Evolutionary conservation across 169 alveolate genomes (phyloP).

Genomic region (Theileria parva): DNA sequence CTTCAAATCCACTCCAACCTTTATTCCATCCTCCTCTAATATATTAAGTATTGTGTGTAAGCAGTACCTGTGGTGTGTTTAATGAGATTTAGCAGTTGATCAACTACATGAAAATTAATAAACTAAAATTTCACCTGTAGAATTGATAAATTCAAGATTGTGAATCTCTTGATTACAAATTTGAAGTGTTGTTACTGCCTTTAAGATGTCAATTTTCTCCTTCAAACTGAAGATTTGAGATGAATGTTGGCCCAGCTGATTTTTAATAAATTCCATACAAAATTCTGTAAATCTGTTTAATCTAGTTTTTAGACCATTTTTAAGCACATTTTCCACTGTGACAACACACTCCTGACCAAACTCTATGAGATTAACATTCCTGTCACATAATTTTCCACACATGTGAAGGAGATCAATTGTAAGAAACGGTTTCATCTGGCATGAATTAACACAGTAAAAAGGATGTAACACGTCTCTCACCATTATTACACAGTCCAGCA

Average conservation of each 20-base stretch:
- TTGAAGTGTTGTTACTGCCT: neutral
- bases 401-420: constrained; percentile 1
- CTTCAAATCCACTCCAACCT: constrained; percentile 10
- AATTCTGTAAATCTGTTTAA: neutral
- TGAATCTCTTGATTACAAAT: neutral
- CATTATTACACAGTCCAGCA: neutral
- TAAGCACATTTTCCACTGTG: neutral
- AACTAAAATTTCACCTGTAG: neutral
- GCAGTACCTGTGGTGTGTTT: neutral
- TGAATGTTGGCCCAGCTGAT: neutral
- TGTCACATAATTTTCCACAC: neutral
- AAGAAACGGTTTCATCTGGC: neutral
- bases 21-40: neutral
- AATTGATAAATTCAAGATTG: neutral
- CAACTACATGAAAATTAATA: neutral
- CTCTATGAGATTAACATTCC: neutral
- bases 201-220: neutral
- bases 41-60: too few species aligned
- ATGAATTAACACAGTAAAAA: neutral
- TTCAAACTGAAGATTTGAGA: neutral
- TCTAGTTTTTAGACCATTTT: neutral
- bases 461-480: constrained; percentile 9
- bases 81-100: neutral
- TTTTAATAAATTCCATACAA: neutral
- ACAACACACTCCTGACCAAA: neutral